Conservation (phyloP, 768 basidiomycete genomes). For the Phanerochaete carnosa region DNA sequence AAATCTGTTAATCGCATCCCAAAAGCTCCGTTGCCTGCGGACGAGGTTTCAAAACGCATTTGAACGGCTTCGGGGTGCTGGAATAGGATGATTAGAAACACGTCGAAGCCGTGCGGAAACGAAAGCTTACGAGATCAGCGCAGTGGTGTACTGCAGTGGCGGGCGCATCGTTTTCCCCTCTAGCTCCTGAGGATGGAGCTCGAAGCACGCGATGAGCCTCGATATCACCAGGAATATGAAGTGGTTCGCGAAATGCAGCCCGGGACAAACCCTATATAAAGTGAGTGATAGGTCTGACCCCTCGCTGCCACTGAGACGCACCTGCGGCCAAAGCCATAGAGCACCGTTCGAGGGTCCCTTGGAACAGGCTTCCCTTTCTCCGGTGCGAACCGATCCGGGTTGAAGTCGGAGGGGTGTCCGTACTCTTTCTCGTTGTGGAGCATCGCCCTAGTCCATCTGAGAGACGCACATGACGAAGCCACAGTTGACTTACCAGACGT, state of each 20-base stretch:
- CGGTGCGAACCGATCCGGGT: conserved; percentile 40
- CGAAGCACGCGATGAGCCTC: not conserved
- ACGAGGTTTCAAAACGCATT: not conserved
- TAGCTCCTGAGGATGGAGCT: not conserved
- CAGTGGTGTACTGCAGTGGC: not conserved
- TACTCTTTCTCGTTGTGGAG: conserved; percentile 45
- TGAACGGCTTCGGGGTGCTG: conserved; percentile 1
- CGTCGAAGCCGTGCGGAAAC: not conserved
- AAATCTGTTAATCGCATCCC: not conserved
- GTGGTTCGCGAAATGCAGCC: conserved; percentile 4
- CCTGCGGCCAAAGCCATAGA: not conserved
- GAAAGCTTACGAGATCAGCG: not conserved
- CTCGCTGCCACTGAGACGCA: not conserved
- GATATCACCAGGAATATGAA: not conserved
- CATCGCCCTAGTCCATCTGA: not conserved
- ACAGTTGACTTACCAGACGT: conserved; percentile 14
- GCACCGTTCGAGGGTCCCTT: not conserved
- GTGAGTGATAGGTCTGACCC: no score
- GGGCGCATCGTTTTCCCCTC: no score
- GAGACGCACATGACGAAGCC: no score
- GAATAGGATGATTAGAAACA: not conserved
- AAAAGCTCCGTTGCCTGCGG: not conserved
- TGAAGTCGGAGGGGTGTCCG: conserved; percentile 43
- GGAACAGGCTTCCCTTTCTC: not conserved
- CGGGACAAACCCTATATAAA: not conserved